A percentile compares a stretch with the other conserved stretches of the same genome.
phyloP scores from a whole-genome alignment of 2,329 filamentous ascomycete genomes.

The Huntiella bhutanensis region DNA sequence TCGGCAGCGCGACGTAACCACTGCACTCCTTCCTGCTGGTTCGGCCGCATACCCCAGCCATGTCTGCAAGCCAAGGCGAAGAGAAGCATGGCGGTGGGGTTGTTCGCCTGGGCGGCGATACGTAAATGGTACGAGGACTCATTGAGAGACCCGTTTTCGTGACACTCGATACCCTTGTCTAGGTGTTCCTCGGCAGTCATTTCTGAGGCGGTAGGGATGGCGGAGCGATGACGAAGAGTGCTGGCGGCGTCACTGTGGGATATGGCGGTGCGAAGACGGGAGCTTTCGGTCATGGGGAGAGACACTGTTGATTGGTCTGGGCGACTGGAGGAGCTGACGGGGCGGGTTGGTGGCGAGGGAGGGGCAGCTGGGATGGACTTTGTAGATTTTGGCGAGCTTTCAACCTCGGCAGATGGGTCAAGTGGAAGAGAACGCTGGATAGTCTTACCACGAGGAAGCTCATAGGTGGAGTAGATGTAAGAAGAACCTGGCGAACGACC shows the following conservation, averaged over 20 bases:
- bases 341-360: constrained; percentile 41
- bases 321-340: constrained; percentile 34
- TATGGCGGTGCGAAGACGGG: constrained; percentile 25
- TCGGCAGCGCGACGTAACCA: constrained; percentile 90
- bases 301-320: constrained; percentile 15
- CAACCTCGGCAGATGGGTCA: constrained; percentile 35
- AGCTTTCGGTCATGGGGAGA: constrained; percentile 18
- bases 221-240: constrained; percentile 26
- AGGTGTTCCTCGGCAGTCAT: constrained; percentile 77
- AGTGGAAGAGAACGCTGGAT: constrained; percentile 49
- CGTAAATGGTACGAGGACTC: constrained; percentile 94
- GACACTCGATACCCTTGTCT: constrained; percentile 71
- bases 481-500: constrained; percentile 32
- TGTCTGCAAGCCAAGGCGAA: constrained; percentile 91
- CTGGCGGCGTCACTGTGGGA: constrained; percentile 36
- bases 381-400: constrained; percentile 5
- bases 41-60: constrained; percentile 93
- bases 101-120: constrained; percentile 65
- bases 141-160: constrained; percentile 70
- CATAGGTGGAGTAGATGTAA: constrained; percentile 74
- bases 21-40: constrained; percentile 71
- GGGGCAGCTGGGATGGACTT: constrained; percentile 24
- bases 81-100: constrained; percentile 86
- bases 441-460: constrained; percentile 63
- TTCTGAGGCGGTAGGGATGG: constrained; percentile 41